Base-by-base conservation (phyloP, 495 filamentous ascomycete genomes). In the Venustampulla echinocandica region DNA sequence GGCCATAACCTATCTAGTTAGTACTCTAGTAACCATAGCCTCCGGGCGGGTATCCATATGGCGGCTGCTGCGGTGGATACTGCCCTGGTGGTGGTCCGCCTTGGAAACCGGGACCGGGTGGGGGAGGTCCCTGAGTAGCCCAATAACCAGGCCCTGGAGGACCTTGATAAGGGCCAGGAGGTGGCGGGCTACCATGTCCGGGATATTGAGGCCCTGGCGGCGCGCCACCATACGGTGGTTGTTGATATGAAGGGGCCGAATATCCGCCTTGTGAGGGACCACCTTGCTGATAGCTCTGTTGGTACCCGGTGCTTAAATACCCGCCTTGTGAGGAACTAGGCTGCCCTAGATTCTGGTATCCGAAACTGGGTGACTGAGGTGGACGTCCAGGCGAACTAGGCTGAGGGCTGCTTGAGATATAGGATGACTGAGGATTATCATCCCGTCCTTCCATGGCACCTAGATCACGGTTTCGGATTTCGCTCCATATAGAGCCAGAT, bases 401-500 rank as follows among this genome's bases (percentile, higher is more conserved):
- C 18, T 39, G 34, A 2, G 56, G 46, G 14, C 45, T 33, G 2
- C 49, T 7, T 3, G 28, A 19, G 10, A 54, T 37, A 17, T 55
- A 55, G 5, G 42, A 36, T 14, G 21, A 14, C 22, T 28, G 17
- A 3, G 56, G 56, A 18, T 44, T 53, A 10, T 39, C 45, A 23
- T 59, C 57, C 10, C 4, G 23, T 17, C 50, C 53, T 54, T 52
- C 50, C 63, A 70, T 64, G 13, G 62, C 60, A 34, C 58, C 53
- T 2, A 70, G 46, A 45, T 70, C 67, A 47, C 69, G 58, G 25
- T 60, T 64, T 30, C 63, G 61, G 28, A 75, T 65, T 42, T 76
- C 64, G n/a, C 61, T 58, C 74, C 74, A 77, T 2, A 77, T 64
- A 0, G 69, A 73, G 0, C 66, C 68, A 0, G 63, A 57, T 0